These are phyloP conservation scores for Sugiyamaella grinbergsii DNA, from an alignment of 1,139 yeast genomes.

Conservation along the genomic window DNA sequence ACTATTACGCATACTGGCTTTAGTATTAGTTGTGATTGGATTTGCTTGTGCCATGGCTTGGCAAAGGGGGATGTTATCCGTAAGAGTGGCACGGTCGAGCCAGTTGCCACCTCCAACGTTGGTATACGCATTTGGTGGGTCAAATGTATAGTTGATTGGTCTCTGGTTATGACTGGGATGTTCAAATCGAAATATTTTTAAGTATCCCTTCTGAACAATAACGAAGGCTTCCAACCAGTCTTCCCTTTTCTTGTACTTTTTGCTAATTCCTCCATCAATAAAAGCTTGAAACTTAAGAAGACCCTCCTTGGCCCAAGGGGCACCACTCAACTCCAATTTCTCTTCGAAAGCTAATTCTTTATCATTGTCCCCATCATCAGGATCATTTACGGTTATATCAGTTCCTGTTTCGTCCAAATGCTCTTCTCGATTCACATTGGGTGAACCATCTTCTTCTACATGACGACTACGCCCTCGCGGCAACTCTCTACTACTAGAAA, in stretches of 20 bases:
- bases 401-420: conserved; percentile 2
- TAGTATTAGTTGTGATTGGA: conserved; percentile 30
- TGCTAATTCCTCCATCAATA: conserved; percentile 33
- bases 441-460: not conserved
- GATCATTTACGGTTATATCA: conserved; percentile 7
- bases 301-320: conserved; percentile 83
- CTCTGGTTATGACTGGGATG: conserved; percentile 13
- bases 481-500: conserved; percentile 1
- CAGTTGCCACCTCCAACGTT: conserved; percentile 67
- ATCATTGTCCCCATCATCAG: conserved; percentile 6
- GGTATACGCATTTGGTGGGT: conserved; percentile 26
- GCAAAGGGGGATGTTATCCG: conserved; percentile 38
- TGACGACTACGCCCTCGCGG: not conserved
- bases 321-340: conserved; percentile 64
- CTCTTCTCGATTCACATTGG: not conserved
- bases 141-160: conserved; percentile 15
- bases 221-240: conserved; percentile 40
- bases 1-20: conserved; percentile 17
- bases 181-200: conserved; percentile 40
- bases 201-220: conserved; percentile 41
- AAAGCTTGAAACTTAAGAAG: conserved; percentile 55
- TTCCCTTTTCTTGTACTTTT: conserved; percentile 22
- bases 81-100: conserved; percentile 47
- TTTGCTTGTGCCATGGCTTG: conserved; percentile 42
- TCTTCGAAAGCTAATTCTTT: conserved; percentile 37